These are phyloP conservation scores for Salmacisia buchloeana DNA, from an alignment of 1,284 basidiomycete genomes.

Conservation along the genomic window DNA sequence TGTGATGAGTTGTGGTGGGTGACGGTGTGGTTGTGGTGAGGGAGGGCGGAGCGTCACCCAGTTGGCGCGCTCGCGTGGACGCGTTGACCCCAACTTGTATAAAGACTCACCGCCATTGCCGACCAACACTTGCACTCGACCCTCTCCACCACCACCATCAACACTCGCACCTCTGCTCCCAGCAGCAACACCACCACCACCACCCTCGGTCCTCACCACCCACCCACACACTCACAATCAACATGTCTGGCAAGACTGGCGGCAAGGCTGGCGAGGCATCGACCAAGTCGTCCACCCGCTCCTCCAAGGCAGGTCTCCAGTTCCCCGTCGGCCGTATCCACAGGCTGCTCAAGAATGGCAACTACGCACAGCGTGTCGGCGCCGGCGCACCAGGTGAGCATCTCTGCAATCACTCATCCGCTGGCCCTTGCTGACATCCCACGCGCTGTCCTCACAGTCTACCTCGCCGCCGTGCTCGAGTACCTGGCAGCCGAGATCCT, in stretches of 20 bases:
- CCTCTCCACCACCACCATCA: no score
- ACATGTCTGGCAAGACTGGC: conserved; percentile 48
- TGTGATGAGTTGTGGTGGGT: no score
- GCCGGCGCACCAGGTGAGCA: conserved; percentile 55
- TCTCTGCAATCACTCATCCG: neutral
- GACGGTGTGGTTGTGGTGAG: no score
- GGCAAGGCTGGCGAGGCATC: conserved; percentile 27
- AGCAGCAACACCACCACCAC: neutral
- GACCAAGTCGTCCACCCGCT: conserved; percentile 52
- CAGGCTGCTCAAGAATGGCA: conserved; percentile 42
- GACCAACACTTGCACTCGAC: no score
- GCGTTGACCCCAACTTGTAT: no score
- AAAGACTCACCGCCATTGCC: no score
- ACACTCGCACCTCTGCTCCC: no score
- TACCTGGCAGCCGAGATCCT: conserved; percentile 79
- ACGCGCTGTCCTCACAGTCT: conserved; percentile 57
- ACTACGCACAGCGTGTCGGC: conserved; percentile 46
- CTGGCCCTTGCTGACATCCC: neutral
- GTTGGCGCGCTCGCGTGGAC: no score
- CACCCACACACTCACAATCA: conserved; percentile 5
- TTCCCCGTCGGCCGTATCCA: conserved; percentile 49
- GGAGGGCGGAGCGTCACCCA: no score
- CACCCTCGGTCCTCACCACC: no score
- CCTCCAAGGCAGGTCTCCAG: conserved; percentile 44
- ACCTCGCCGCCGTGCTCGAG: conserved; percentile 74